These are phyloP conservation scores for Murraya koenigii DNA, from an alignment of 345 rosid species.

Conservation along the genomic window DNA sequence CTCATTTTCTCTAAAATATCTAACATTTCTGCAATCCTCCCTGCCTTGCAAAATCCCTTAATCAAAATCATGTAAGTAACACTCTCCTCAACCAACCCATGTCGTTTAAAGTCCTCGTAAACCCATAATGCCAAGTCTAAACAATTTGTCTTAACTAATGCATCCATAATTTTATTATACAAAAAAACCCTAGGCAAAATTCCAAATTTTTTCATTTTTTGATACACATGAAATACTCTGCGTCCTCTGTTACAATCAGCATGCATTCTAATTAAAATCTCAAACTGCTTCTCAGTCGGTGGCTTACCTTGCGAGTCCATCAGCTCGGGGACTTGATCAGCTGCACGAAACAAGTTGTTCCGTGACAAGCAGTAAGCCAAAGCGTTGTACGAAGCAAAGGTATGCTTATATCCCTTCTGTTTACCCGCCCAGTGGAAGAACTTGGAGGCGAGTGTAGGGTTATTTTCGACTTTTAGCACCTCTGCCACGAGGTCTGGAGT, in stretches of 20 bases:
- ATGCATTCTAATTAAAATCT: constrained; percentile 94
- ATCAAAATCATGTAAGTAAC: constrained; percentile 74
- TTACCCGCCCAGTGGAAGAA: constrained; percentile 95
- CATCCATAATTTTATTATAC: constrained; percentile 81
- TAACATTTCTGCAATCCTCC: constrained; percentile 56
- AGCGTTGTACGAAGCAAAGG: constrained; percentile 81
- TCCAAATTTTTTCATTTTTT: constrained; percentile 86
- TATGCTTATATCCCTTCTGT: constrained; percentile 78
- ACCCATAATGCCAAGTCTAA: constrained; percentile 74
- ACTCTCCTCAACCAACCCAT: constrained; percentile 72
- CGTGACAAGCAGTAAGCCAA: constrained; percentile 82
- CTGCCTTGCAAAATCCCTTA: constrained; percentile 75
- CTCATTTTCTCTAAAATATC: constrained; percentile 71
- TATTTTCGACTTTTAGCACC: constrained; percentile 58
- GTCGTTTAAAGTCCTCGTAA: constrained; percentile 72
- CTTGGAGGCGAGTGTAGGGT: constrained; percentile 64
- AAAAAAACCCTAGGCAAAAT: constrained; percentile 65
- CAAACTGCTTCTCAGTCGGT: constrained; percentile 82
- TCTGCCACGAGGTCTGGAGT: constrained; percentile 78
- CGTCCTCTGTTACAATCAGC: constrained; percentile 73
- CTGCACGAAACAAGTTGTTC: constrained; percentile 60
- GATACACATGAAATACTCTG: constrained; percentile 75
- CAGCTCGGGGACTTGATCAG: constrained; percentile 83
- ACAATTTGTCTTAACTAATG: constrained; percentile 55
- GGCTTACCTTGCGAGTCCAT: constrained; percentile 83